These are phyloP conservation scores for Sisymbrium altissimum DNA, from an alignment of 345 rosid genomes.

Conservation along the genomic window DNA sequence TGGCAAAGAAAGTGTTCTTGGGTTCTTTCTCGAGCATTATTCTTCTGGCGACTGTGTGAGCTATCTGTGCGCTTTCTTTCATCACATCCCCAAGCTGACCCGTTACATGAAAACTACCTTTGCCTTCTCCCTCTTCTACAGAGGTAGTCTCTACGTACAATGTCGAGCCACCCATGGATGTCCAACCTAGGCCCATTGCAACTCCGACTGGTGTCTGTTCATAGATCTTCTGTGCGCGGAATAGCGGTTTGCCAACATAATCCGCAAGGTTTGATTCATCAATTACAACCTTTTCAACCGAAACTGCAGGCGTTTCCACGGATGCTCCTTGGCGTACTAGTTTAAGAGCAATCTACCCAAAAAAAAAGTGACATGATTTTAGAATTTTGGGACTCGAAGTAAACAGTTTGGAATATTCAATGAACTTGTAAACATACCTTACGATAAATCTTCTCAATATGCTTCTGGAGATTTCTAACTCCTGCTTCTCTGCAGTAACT, in stretches of 20 bases:
- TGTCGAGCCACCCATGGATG: conserved; percentile 92
- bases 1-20: conserved; percentile 54
- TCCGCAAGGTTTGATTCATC: conserved; percentile 54
- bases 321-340: conserved; percentile 60
- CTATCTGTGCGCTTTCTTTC: conserved; percentile 92
- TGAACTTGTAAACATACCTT: background rate
- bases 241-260: conserved; percentile 74
- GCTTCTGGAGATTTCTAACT: conserved; percentile 46
- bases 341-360: conserved; percentile 66
- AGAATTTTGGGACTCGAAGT: background rate
- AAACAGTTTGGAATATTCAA: background rate
- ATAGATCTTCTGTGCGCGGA: conserved; percentile 74
- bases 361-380: background rate
- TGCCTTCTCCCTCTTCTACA: conserved; percentile 71
- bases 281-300: conserved; percentile 39
- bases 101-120: conserved; percentile 64
- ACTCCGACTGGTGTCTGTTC: conserved; percentile 77
- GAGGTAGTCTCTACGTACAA: conserved; percentile 76
- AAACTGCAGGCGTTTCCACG: conserved; percentile 35
- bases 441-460: conserved; percentile 33
- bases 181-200: conserved; percentile 93
- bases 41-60: conserved; percentile 74
- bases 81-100: conserved; percentile 92
- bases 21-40: conserved; percentile 65
- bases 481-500: conserved; percentile 2